Conservation (phyloP, 345 rosid genomes). For the Eucalyptus tenuipes region DNA sequence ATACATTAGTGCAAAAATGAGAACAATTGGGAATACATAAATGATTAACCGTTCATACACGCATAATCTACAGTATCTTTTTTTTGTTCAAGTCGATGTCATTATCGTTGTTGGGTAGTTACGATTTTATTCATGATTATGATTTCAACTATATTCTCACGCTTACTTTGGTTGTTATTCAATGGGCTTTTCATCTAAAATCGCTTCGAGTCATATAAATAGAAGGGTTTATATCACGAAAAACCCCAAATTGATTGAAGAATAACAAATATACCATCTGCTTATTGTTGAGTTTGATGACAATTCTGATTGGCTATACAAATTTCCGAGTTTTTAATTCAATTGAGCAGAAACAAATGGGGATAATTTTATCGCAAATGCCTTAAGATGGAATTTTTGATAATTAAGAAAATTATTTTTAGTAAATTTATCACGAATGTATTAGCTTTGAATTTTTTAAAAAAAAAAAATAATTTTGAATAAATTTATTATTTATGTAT, state of each 20-base stretch:
- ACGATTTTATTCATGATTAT: not conserved
- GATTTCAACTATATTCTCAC: accelerated
- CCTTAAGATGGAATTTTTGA: too few relatives aligned
- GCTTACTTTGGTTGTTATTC: not conserved
- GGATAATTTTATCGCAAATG: too few relatives aligned
- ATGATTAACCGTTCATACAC: not conserved
- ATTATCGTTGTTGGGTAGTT: not conserved
- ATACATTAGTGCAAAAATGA: not conserved
- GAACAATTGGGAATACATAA: not conserved
- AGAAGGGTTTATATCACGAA: accelerated
- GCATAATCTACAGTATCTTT: accelerated
- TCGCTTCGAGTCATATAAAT: accelerated
- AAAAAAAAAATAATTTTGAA: accelerated
- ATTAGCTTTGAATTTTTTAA: accelerated
- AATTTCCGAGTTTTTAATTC: too few relatives aligned
- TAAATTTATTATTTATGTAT: too few relatives aligned
- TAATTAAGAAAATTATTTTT: too few relatives aligned
- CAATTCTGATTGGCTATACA: too few relatives aligned
- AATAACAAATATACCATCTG: accelerated
- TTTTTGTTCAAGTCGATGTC: accelerated
- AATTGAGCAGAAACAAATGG: accelerated
- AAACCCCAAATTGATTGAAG: accelerated
- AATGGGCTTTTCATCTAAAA: not conserved
- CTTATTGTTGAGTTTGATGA: too few relatives aligned
- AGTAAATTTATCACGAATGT: too few relatives aligned